Evolutionary conservation across 2,329 filamentous ascomycete genomes (phyloP), one percentile per base, ranked within the genome.

Genomic region (Talaromyces sp.): DNA sequence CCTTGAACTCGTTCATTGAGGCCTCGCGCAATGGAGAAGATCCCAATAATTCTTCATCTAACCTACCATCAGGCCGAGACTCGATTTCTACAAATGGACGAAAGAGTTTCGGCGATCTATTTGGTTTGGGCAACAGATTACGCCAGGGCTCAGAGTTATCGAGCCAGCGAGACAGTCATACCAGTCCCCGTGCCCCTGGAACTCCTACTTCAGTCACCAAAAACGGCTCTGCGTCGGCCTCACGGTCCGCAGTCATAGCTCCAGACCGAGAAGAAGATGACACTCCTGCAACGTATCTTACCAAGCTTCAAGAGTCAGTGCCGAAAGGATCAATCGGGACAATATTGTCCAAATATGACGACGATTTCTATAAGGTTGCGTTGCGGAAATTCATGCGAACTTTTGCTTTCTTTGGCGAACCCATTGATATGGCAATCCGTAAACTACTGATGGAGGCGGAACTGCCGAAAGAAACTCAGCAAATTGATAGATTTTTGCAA

Each of bases 361-460:
- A 99, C 72, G 80, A 88, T 0, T 99, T 98, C 76, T 91, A 89
- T 56, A 87, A 89, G 66, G 88, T 91, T 1, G 93, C 96, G 2
- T 79, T 99, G 64, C 88, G 94, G 67, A 97, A 94, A 74, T 98
- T 97, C 74, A 98, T 98, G 90, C 88, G 94, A 62, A 90, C 90
- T 22, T 98, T 98, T 77, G 88, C 89, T 61, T 98, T 98, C 79
- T 98, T 97, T 72, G 93, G 92, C 31, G 94, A 98, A 71, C 95
- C 95, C 0, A 94, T 99, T 82, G 95, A 99, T 75, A 98, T 99
- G 93, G 91, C 94, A 1, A 89, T 98, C 69, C 89, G 95, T 43
- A 98, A 98, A 76, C 85, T 99, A 58, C 84, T 99, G 64, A 97
- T 98, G 91, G 93, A 97, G 75, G 93, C 95, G 2, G 94, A 98